These are phyloP conservation scores for Isabelozyma rhagii DNA, from an alignment of 805 yeast species.

Conservation along the genomic window DNA sequence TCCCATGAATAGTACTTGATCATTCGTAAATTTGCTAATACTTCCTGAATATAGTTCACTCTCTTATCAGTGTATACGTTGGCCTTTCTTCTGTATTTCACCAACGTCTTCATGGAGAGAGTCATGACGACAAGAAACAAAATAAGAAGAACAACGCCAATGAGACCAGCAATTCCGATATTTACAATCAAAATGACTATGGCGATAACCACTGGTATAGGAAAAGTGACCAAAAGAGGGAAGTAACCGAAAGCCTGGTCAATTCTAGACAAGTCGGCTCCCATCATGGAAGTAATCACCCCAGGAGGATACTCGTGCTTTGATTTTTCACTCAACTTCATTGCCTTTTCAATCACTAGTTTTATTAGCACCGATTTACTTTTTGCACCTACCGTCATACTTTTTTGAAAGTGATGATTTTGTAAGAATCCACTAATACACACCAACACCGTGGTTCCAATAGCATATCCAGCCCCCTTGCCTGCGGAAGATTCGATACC, in stretches of 20 bases:
- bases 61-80: slow-evolving; percentile 11
- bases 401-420: slow-evolving; percentile 9
- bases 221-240: slow-evolving; percentile 8
- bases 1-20: slow-evolving; percentile 19
- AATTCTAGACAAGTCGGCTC: slow-evolving; percentile 13
- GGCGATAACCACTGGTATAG: slow-evolving; percentile 8
- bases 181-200: slow-evolving; percentile 12
- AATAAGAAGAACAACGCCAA: slow-evolving; percentile 12
- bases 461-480: slow-evolving; percentile 66
- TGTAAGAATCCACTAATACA: slow-evolving; percentile 5
- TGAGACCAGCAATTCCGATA: slow-evolving; percentile 12
- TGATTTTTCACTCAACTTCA: slow-evolving; percentile 7
- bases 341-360: slow-evolving; percentile 11
- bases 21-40: slow-evolving; percentile 13
- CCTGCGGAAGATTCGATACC: slow-evolving; percentile 37
- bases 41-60: slow-evolving; percentile 10
- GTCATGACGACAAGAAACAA: slow-evolving; percentile 6
- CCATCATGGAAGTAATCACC: slow-evolving; percentile 11
- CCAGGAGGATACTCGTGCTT: slow-evolving; percentile 9
- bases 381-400: slow-evolving; percentile 10
- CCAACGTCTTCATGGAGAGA: slow-evolving; percentile 4
- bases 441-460: slow-evolving; percentile 60
- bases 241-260: slow-evolving; percentile 8
- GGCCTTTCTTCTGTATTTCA: slow-evolving; percentile 5
- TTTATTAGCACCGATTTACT: slow-evolving; percentile 8